A percentile compares a stretch with the other conserved stretches of the same genome.
Evolutionary conservation across 2,329 filamentous ascomycete genomes (phyloP).

Genomic region (Tolypocladium sp.): DNA sequence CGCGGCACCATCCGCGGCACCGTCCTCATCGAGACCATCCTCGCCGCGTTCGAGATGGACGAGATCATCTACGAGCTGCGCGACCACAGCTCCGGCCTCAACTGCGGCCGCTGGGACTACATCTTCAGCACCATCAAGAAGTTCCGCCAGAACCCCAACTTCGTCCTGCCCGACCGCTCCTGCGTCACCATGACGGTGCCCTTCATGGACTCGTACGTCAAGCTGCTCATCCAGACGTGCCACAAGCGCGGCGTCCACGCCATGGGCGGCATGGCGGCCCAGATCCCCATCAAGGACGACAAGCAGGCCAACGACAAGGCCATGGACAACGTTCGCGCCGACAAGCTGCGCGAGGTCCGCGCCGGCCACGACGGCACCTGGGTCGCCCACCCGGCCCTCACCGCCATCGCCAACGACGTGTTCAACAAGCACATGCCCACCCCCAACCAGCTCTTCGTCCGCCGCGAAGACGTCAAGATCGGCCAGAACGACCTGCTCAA

Average conservation of each 20-base stretch:
- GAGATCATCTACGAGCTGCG: slow-evolving; percentile 99
- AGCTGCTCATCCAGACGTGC: slow-evolving; percentile 96
- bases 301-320: slow-evolving; percentile 83
- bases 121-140: slow-evolving; percentile 99
- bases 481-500: slow-evolving; percentile 86
- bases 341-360: slow-evolving; percentile 92
- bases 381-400: slow-evolving; percentile 94
- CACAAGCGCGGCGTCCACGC: slow-evolving; percentile 95
- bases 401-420: slow-evolving; percentile 76
- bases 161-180: slow-evolving; percentile 85
- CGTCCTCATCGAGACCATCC: slow-evolving; percentile 94
- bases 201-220: slow-evolving; percentile 96
- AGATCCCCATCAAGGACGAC: slow-evolving; percentile 98
- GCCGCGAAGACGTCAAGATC: slow-evolving; percentile 82
- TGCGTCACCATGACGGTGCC: slow-evolving; percentile 95
- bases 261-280: slow-evolving; percentile 97
- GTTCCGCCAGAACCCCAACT: slow-evolving; percentile 89
- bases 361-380: slow-evolving; percentile 95
- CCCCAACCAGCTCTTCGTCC: slow-evolving; percentile 88
- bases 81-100: slow-evolving; percentile 90
- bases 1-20: slow-evolving; percentile 91
- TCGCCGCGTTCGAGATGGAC: slow-evolving; percentile 98
- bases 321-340: slow-evolving; percentile 85
- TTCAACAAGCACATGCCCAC: slow-evolving; percentile 99
- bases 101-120: slow-evolving; percentile 99